Base-by-base conservation (phyloP, 2,329 filamentous ascomycete genomes). In the Xylariaceae sp. region DNA sequence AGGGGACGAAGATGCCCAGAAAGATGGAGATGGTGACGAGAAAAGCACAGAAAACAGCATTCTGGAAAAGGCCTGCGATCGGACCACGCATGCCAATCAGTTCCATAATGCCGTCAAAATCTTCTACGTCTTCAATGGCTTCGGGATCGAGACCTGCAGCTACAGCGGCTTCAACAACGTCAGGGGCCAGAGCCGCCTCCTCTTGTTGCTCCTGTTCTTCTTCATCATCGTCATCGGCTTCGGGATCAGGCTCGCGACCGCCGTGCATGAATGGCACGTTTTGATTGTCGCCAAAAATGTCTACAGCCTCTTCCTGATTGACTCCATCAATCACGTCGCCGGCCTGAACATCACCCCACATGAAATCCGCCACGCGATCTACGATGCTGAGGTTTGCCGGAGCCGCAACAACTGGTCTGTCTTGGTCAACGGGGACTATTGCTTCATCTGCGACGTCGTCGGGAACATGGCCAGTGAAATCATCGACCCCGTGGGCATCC, bases 31-130 rank as follows among this genome's bases (percentile, higher is more conserved):
- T 82, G 1, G 89, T 88, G 13, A 99, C 90, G 28, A 99, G 79
- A 42, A 97, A 87, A 7, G 89, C 87, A 67, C 93, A 96, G 70
- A 99, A 99, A 14, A 97, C 85, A 50, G 89, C 91, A 61, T 99
- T 99, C 65, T 99, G 94, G 60, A 97, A 84, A 6, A 99, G 80
- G 2, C 90, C 91, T 13, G 88, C 87, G 3, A 99, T 78, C 0
- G 94, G 94, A 0, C 94, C 94, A 64, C 95, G 90, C 88, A 99
- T 95, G 36, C 94, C 94, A 53, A 99, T 88, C 14, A 99, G 82
- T 69, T 99, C 94, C 76, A 99, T 85, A 47, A 99, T 89, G 0
- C 94, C 94, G 67, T 99, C 94, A 14, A 99, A 84, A 65, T 99
- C 94, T 71, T 99, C 94, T 10, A 89, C 89, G 60, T 97, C 88